These are phyloP conservation scores for Metrosideros polymorpha DNA, from an alignment of 441 rosid genomes.

Conservation along the genomic window DNA sequence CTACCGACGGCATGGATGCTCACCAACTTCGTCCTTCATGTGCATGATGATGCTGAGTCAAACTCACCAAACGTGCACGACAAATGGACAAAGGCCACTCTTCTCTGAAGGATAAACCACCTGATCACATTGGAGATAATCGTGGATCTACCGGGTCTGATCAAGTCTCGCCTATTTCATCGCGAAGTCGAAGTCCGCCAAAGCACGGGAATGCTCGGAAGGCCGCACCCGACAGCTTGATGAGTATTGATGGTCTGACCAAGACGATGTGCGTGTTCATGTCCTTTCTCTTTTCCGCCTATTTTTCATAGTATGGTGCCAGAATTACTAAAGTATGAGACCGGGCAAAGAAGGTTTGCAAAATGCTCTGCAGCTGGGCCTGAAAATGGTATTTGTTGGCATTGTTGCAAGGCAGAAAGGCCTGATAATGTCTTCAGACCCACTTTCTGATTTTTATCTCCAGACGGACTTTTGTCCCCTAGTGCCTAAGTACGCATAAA, in stretches of 20 bases:
- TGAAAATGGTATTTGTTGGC: background rate
- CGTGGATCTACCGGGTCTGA: background rate
- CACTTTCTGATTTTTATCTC: background rate
- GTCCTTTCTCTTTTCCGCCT: background rate
- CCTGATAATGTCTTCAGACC: background rate
- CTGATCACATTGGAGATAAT: background rate
- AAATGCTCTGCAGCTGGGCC: background rate
- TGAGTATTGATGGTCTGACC: background rate
- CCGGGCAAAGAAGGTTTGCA: background rate
- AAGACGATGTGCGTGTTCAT: background rate
- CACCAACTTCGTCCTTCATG: background rate
- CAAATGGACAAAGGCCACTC: too few species aligned
- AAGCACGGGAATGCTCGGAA: background rate
- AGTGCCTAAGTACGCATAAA: background rate
- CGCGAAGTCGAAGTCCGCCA: background rate
- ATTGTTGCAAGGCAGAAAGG: background rate
- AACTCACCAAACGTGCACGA: too few species aligned
- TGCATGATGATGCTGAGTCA: background rate
- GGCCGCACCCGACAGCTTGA: background rate
- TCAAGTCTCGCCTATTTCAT: background rate
- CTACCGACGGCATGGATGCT: background rate
- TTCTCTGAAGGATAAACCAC: background rate
- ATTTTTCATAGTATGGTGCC: background rate
- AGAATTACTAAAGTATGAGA: background rate
- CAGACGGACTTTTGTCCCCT: background rate